Evolutionary conservation across 169 alveolate genomes (phyloP), one percentile per base, ranked within the genome.

Genomic region (Cryptosporidium bovis): DNA sequence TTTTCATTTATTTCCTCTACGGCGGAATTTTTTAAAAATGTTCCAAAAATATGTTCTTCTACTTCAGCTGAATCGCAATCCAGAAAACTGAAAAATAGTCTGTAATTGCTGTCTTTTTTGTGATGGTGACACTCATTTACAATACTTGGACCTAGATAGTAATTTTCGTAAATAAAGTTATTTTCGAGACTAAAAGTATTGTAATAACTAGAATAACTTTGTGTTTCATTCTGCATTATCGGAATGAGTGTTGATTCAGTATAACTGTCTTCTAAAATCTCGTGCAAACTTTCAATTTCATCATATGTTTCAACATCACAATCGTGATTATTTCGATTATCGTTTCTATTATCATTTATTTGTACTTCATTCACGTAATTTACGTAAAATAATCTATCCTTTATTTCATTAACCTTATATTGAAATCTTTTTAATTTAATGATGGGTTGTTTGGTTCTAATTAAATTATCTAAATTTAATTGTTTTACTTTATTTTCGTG

Each of bases 401-500:
- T 69, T 8, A 69, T 15, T 34, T 55, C 44, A 2, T 18, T 69
- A 18, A 48, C 66, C 5, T 69, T 33, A 51, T n/a, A 16, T 24
- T 33, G 34, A 51, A 55, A 20, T 10, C 24, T 20, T 10, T 27
- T 20, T 40, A 34, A 3, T 31, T 53, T 55, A 40, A 29, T 51
- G 0, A 15, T 53, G 10, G 83, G 83, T 2, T 56, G 18, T 10
- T 34, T 53, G 16, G 31, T n/a, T 31, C 44, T 60, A 0, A 69
- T 51, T 51, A 69, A 31, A 7, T 53, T 69, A 31, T 51, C 51
- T 24, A 66, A 36, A 34, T 69, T 51, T 16, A 51, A 31, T 29
- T 51, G 34, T n/a, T 31, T 33, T 10, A 53, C 40, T 69, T 69
- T 66, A 8, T 33, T 36, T 24, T 24, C 12, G 6, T 13, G 33